phyloP scores from a whole-genome alignment of 352 stramenopile species.

The Globisporangium okanoganense region DNA sequence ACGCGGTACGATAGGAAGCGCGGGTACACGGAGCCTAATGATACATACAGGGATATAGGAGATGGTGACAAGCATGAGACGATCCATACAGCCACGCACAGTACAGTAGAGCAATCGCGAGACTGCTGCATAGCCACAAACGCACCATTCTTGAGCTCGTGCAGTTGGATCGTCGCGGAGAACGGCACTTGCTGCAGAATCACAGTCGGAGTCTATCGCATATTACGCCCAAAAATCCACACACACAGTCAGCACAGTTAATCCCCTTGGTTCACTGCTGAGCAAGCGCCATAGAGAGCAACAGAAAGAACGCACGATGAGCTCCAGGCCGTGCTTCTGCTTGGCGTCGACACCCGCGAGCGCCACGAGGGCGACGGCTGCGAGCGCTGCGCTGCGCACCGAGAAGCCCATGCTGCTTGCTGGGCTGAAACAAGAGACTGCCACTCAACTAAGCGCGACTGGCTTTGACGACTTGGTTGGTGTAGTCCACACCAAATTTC shows the following conservation, averaged over 20 bases:
- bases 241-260: not conserved
- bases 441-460: not conserved
- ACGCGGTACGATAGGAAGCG: constrained; percentile 50
- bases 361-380: not conserved
- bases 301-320: constrained; percentile 3
- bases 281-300: not conserved
- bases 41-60: not conserved
- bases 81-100: too few species aligned
- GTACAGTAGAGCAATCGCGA: not conserved
- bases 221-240: too few species aligned
- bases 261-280: not conserved
- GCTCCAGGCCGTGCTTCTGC: constrained; percentile 5
- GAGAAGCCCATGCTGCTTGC: constrained; percentile 1
- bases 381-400: not conserved
- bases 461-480: not conserved
- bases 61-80: too few species aligned
- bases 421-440: not conserved
- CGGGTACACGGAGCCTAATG: constrained; percentile 66
- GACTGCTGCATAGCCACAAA: not conserved
- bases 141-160: constrained; percentile 71
- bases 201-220: constrained; percentile 49
- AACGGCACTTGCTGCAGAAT: constrained; percentile 74
- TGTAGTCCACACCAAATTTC: not conserved
- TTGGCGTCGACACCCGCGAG: constrained; percentile 1
- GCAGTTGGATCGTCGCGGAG: constrained; percentile 55